These are phyloP conservation scores for Cyclaneusma minus DNA, from an alignment of 2,329 filamentous ascomycete genomes.

Conservation along the genomic window DNA sequence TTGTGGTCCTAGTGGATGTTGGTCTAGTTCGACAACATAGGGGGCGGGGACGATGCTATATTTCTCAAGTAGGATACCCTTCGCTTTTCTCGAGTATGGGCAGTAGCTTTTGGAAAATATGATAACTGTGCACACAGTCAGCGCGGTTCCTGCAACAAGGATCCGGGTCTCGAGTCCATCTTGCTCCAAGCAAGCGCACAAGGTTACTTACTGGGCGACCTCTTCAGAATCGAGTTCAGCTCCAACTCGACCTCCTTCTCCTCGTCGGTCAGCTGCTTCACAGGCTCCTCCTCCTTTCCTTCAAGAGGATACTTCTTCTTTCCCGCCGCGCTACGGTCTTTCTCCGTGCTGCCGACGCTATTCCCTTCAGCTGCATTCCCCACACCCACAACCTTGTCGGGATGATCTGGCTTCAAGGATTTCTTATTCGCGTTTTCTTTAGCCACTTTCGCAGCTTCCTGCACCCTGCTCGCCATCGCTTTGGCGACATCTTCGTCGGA, in stretches of 20 bases:
- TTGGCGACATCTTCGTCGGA: slow-evolving; percentile 37
- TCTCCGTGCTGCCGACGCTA: slow-evolving; percentile 34
- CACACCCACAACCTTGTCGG: slow-evolving; percentile 35
- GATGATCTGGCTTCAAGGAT: slow-evolving; percentile 41
- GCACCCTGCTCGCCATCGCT: slow-evolving; percentile 44
- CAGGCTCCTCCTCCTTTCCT: slow-evolving; percentile 18
- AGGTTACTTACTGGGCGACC: slow-evolving; percentile 54
- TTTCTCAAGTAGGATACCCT: slow-evolving; percentile 66
- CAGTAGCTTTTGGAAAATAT: slow-evolving; percentile 96
- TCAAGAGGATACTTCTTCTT: slow-evolving; percentile 29
- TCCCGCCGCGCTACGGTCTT: slow-evolving; percentile 30
- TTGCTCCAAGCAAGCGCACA: slow-evolving; percentile 2
- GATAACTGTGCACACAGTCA: slow-evolving; percentile 60
- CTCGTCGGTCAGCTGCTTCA: slow-evolving; percentile 31
- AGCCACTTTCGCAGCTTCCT: slow-evolving; percentile 51
- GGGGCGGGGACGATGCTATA: slow-evolving; percentile 74
- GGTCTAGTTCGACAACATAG: slow-evolving; percentile 80
- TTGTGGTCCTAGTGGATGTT: slow-evolving; percentile 55
- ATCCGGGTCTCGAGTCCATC: slow-evolving; percentile 6
- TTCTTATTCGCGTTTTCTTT: slow-evolving; percentile 57
- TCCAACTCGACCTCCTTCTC: slow-evolving; percentile 53
- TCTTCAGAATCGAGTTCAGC: slow-evolving; percentile 67
- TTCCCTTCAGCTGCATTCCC: slow-evolving; percentile 18
- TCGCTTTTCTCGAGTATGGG: slow-evolving; percentile 71
- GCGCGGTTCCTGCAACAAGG: too few species aligned